Base-by-base conservation (phyloP, 2,329 filamentous ascomycete species). In the Ophiocordyceps camponoti-rufipedis region DNA sequence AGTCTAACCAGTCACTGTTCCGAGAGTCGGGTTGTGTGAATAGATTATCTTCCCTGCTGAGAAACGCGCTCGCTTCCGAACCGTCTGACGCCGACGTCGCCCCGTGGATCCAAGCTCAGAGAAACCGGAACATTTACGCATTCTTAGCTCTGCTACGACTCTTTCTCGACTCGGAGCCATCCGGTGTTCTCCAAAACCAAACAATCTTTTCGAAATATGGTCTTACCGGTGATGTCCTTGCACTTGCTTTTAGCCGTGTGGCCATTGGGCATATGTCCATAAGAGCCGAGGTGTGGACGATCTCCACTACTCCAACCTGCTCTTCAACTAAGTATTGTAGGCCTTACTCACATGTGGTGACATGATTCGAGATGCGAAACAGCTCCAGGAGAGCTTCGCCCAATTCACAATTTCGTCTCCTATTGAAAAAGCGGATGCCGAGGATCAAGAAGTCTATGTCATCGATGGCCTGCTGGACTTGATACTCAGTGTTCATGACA, bases 1-100 rank as follows among this genome's bases (percentile, higher is more conserved):
- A 80, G 2, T 91, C 88, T 2, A 98, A 98, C 56, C 91, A 98
- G 61, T 85, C 86, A 11, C 79, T 89, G 46, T 96, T 98, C 60
- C 76, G 89, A 47, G 91, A 98, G 59, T 89, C 85, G 41, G 87
- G 86, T 1, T 88, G 82, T 56, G 78, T 94, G 13, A 71, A 74
- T 19, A 80, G 79, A 52, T 68, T 95, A 43, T 73, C 80, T 14
- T 72, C 73, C 35, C 68, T 96, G 32, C 68, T 94, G 18, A 71
- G 74, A 55, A 70, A 74, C 51, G 69, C 73, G 45, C 66, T 73
- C 49, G 64, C 72, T 52, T 68, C 71, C 47, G 64, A 69, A 46
- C 69, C 71, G 38, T 65, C 70, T 16, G 70, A 70, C 23, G 46
- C 51, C n/a, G 75, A 80, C 49, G 69, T 84, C 46, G 81, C 81